phyloP scores from a whole-genome alignment of 768 basidiomycete genomes.

The Pleurotus sapidus region DNA sequence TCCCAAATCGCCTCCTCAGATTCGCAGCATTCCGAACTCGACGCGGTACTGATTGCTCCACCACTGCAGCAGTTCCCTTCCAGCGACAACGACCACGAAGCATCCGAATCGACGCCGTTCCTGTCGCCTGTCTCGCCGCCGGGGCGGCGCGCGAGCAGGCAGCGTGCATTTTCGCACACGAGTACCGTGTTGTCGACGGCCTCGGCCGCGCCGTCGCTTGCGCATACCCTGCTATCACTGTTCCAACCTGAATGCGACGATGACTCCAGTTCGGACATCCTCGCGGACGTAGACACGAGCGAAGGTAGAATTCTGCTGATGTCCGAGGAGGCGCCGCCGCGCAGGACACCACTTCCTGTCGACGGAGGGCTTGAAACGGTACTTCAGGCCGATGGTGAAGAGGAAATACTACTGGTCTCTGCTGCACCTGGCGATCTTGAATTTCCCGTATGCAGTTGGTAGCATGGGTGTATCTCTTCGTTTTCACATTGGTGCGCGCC shows the following conservation, averaged over 20 bases:
- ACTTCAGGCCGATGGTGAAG: constrained; percentile 61
- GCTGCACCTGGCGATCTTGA: constrained; percentile 68
- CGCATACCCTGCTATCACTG: constrained; percentile 69
- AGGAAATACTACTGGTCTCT: constrained; percentile 62
- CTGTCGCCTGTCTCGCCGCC: constrained; percentile 27
- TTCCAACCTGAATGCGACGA: constrained; percentile 45
- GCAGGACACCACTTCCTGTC: constrained; percentile 24
- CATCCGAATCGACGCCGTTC: constrained; percentile 49
- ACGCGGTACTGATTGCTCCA: constrained; percentile 12
- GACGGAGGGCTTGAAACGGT: constrained; percentile 42
- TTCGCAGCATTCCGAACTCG: constrained; percentile 29
- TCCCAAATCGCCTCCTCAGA: constrained; percentile 29
- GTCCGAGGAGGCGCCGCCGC: constrained; percentile 9
- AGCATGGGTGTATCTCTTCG: constrained; percentile 80
- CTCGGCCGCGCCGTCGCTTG: constrained; percentile 61
- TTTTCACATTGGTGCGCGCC: constrained; percentile 73
- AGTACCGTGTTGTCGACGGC: constrained; percentile 44
- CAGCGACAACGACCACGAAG: constrained; percentile 24
- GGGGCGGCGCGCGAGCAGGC: constrained; percentile 26
- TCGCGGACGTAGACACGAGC: constrained; percentile 23
- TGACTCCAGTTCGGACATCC: constrained; percentile 26
- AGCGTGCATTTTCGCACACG: constrained; percentile 55
- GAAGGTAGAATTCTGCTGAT: constrained; percentile 4
- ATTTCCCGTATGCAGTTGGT: constrained; percentile 76
- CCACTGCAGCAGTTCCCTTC: constrained; percentile 22